phyloP scores from a whole-genome alignment of 1,139 yeast genomes.

The Pichia sp. region DNA sequence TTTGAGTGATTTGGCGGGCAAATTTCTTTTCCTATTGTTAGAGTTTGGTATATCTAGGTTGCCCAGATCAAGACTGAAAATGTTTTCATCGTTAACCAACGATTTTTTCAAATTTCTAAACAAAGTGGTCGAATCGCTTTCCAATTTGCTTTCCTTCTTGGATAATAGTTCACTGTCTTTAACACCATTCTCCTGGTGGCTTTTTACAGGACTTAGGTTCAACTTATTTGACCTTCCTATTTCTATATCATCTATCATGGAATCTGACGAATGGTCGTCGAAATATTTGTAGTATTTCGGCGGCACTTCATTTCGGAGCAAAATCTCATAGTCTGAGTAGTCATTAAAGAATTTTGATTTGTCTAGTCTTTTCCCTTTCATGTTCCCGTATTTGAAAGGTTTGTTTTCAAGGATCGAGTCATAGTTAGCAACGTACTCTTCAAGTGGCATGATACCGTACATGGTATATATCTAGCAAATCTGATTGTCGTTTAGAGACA shows the following conservation, averaged over 20 bases:
- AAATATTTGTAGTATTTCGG: conserved; percentile 26
- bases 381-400: conserved; percentile 29
- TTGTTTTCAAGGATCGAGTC: conserved; percentile 24
- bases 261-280: neutral
- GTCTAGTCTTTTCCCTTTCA: conserved; percentile 26
- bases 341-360: conserved; percentile 24
- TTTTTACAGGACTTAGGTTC: conserved; percentile 26
- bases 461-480: conserved; percentile 10
- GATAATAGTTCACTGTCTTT: conserved; percentile 29
- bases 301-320: conserved; percentile 28
- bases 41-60: conserved; percentile 1
- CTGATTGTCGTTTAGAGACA: neutral
- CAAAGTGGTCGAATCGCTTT: conserved; percentile 1
- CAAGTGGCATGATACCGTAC: conserved; percentile 15
- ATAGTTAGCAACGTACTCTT: conserved; percentile 23
- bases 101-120: neutral
- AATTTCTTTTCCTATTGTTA: neutral
- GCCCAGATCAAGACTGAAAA: conserved; percentile 10
- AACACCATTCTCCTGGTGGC: conserved; percentile 13
- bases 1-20: neutral
- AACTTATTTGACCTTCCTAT: conserved; percentile 9
- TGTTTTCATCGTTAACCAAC: neutral
- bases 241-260: conserved; percentile 4
- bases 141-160: conserved; percentile 15
- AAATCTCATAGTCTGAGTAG: conserved; percentile 27